Percentiles rank a stretch among this genome's conserved stretches.
phyloP scores from a whole-genome alignment of 2,329 filamentous ascomycete genomes.

The Penicillium sp. region DNA sequence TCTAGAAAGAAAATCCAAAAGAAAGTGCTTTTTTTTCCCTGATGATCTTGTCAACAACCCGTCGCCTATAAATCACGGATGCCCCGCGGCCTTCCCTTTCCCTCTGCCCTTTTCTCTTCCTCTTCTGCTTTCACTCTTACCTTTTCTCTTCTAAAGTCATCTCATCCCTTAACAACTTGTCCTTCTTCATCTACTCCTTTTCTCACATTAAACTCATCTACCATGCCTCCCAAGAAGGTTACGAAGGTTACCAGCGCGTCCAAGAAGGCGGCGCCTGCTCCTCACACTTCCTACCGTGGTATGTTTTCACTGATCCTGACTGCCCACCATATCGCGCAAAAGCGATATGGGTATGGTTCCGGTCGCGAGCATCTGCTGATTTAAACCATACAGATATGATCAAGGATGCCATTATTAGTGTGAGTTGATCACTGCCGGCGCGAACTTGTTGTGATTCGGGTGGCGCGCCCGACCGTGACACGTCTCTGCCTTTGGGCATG shows the following conservation, averaged over 20 bases:
- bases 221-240: slow-evolving; percentile 60
- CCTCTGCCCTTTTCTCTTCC: slow-evolving; percentile 24
- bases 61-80: slow-evolving; percentile 37
- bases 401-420: slow-evolving; percentile 61
- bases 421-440: slow-evolving; percentile 52
- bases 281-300: slow-evolving; percentile 61
- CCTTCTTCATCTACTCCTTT: slow-evolving; percentile 12
- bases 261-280: slow-evolving; percentile 51
- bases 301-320: slow-evolving; percentile 40
- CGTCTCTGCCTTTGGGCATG: slow-evolving; percentile 21
- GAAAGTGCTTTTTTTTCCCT: slow-evolving; percentile 18
- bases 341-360: slow-evolving; percentile 30
- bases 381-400: slow-evolving; percentile 55
- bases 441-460: slow-evolving; percentile 33
- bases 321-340: slow-evolving; percentile 41
- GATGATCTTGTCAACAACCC: slow-evolving; percentile 38
- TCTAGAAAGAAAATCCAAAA: slow-evolving; percentile 4
- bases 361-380: slow-evolving; percentile 51
- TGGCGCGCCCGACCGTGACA: slow-evolving; percentile 35
- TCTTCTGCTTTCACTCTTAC: slow-evolving; percentile 11
- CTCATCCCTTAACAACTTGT: neutral
- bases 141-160: neutral
- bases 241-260: slow-evolving; percentile 48
- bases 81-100: slow-evolving; percentile 35
- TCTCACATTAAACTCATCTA: slow-evolving; percentile 17